phyloP scores from a whole-genome alignment of 352 stramenopile species.

The Phytophthora parvispora region DNA sequence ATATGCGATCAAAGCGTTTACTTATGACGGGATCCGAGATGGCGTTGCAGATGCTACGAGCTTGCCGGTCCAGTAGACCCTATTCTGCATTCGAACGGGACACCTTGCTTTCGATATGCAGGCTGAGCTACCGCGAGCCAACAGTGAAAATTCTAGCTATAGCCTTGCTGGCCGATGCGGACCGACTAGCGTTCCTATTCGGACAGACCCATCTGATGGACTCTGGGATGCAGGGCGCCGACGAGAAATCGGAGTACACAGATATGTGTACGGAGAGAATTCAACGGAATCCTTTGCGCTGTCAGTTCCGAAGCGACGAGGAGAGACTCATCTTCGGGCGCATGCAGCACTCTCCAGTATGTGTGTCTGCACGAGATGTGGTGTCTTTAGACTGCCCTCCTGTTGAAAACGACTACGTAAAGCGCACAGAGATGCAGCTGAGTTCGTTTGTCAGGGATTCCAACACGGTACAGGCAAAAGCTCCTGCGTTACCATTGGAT shows the following conservation, averaged over 20 bases:
- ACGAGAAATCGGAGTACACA: slow-evolving; percentile 29
- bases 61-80: slow-evolving; percentile 44
- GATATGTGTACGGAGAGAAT: slow-evolving; percentile 17
- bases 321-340: slow-evolving; percentile 22
- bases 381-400: slow-evolving; percentile 8
- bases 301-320: slow-evolving; percentile 23
- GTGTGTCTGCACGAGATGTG: slow-evolving; percentile 1
- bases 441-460: slow-evolving; percentile 8
- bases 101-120: slow-evolving; percentile 29
- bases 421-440: slow-evolving; percentile 18
- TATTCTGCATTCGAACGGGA: slow-evolving; percentile 38
- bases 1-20: slow-evolving; percentile 39
- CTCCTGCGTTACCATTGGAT: slow-evolving; percentile 33
- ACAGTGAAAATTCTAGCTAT: slow-evolving; percentile 46
- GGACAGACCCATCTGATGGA: not conserved
- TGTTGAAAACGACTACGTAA: slow-evolving; percentile 26
- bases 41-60: slow-evolving; percentile 50
- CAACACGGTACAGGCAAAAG: not conserved
- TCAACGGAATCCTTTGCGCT: slow-evolving; percentile 34
- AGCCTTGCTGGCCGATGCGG: slow-evolving; percentile 31
- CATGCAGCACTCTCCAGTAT: not conserved
- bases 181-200: slow-evolving; percentile 36
- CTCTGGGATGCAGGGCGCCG: not conserved
- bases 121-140: slow-evolving; percentile 47
- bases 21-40: slow-evolving; percentile 63